Percentiles rank a stretch among this genome's conserved stretches.
Evolutionary conservation across 768 basidiomycete genomes (phyloP).

Genomic region (Sporobolomyces roseus): DNA sequence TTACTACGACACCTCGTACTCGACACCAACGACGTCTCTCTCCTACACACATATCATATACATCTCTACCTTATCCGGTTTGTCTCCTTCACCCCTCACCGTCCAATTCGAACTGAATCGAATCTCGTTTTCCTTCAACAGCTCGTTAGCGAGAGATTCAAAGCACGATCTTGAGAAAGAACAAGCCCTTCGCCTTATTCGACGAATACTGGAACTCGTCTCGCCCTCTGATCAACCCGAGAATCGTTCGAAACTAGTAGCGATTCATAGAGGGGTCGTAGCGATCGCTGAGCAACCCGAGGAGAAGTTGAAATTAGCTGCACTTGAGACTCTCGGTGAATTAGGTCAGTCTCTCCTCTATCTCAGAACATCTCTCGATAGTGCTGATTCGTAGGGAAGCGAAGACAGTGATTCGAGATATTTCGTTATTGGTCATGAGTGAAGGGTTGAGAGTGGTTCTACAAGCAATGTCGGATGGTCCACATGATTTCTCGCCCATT

Average conservation of each 20-base stretch:
- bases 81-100: constrained; percentile 37
- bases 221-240: neutral
- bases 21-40: constrained; percentile 66
- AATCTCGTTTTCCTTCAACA: neutral
- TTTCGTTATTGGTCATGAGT: constrained; percentile 71
- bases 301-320: constrained; percentile 77
- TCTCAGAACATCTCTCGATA: neutral
- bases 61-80: constrained; percentile 92
- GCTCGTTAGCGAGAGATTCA: constrained; percentile 67
- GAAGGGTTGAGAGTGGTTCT: constrained; percentile 82
- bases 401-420: constrained; percentile 73
- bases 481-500: constrained; percentile 51
- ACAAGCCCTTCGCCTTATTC: constrained; percentile 84
- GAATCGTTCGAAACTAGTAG: constrained; percentile 53
- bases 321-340: constrained; percentile 82
- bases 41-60: constrained; percentile 58
- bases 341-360: constrained; percentile 60
- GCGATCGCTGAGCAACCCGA: constrained; percentile 89
- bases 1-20: constrained; percentile 73
- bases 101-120: too few relatives aligned
- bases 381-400: neutral
- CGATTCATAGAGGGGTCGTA: constrained; percentile 80
- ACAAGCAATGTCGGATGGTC: constrained; percentile 70
- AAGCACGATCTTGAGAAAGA: constrained; percentile 81
- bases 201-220: constrained; percentile 53